These are phyloP conservation scores for Acorus gramineus DNA, from an alignment of 106 monocot species.

Conservation along the genomic window DNA sequence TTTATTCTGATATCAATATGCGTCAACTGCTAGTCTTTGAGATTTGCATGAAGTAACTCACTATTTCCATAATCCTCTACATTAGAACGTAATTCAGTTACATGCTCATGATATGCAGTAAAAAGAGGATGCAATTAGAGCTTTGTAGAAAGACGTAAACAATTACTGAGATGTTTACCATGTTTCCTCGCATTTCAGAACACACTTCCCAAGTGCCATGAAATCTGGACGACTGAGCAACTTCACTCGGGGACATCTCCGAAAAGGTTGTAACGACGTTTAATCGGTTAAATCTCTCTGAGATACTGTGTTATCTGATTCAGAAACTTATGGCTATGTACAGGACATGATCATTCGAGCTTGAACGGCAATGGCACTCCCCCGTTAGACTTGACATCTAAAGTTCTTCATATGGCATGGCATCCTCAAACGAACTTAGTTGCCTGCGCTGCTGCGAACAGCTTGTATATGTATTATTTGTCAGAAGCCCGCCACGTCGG, in stretches of 20 bases:
- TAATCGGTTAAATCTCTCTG: not conserved
- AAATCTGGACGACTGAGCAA: constrained; percentile 16
- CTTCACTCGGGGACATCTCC: constrained; percentile 21
- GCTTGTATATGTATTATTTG: constrained; percentile 41
- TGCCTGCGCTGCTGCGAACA: constrained; percentile 42
- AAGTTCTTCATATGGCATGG: constrained; percentile 41
- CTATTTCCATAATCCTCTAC: not conserved
- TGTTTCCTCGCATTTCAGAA: constrained; percentile 11
- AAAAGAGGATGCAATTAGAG: too few species aligned
- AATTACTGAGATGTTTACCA: too few species aligned
- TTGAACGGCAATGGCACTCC: constrained; percentile 8
- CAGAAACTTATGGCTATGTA: not conserved
- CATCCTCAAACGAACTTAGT: constrained; percentile 46
- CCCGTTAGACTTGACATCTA: constrained; percentile 23
- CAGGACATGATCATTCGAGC: constrained; percentile 22
- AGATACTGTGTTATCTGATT: not conserved
- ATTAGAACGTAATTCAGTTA: not conserved
- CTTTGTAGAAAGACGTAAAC: too few species aligned
- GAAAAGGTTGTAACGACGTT: constrained; percentile 17
- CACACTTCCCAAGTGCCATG: not conserved
- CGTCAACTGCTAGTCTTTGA: too few species aligned
- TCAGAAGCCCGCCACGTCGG: constrained; percentile 5
- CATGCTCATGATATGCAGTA: not conserved
- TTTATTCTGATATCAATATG: too few species aligned
- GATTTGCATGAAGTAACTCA: not conserved